Conservation (phyloP, 2,329 filamentous ascomycete genomes). For the Xylaria sp. region DNA sequence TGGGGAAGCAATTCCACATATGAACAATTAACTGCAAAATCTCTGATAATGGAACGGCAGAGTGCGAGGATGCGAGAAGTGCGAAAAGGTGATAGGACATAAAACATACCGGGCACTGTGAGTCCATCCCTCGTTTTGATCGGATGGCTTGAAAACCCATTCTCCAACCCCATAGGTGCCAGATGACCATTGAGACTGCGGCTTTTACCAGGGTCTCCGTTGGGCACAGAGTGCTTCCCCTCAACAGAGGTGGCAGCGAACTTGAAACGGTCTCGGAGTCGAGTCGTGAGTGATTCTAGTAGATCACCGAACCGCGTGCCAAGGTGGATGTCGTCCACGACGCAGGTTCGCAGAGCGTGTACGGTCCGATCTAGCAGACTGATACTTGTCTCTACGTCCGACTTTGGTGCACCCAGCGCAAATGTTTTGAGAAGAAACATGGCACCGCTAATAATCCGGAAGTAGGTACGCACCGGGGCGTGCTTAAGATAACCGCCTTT, state of each 20-base stretch:
- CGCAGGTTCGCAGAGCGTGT: slow-evolving; percentile 77
- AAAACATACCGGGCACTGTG: slow-evolving; percentile 48
- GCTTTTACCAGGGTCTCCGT: slow-evolving; percentile 46
- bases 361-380: slow-evolving; percentile 80
- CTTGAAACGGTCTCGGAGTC: slow-evolving; percentile 79
- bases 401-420: slow-evolving; percentile 80
- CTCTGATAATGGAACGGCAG: neutral
- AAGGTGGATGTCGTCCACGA: slow-evolving; percentile 86
- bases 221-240: slow-evolving; percentile 55
- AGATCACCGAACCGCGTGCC: slow-evolving; percentile 87
- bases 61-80: neutral
- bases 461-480: slow-evolving; percentile 84
- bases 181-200: slow-evolving; percentile 47
- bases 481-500: slow-evolving; percentile 82
- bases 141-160: slow-evolving; percentile 42
- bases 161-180: slow-evolving; percentile 46
- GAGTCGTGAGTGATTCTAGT: slow-evolving; percentile 80
- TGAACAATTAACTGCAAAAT: neutral
- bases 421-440: slow-evolving; percentile 90
- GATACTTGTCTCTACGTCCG: slow-evolving; percentile 80
- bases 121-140: slow-evolving; percentile 46
- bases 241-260: slow-evolving; percentile 65
- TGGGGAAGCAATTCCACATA: neutral
- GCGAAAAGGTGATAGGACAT: neutral
- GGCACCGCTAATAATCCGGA: slow-evolving; percentile 85